A percentile compares a stretch with the other conserved stretches of the same genome.
Evolutionary conservation across 1,139 yeast genomes (phyloP).

Genomic region (Suhomyces wounanorum): DNA sequence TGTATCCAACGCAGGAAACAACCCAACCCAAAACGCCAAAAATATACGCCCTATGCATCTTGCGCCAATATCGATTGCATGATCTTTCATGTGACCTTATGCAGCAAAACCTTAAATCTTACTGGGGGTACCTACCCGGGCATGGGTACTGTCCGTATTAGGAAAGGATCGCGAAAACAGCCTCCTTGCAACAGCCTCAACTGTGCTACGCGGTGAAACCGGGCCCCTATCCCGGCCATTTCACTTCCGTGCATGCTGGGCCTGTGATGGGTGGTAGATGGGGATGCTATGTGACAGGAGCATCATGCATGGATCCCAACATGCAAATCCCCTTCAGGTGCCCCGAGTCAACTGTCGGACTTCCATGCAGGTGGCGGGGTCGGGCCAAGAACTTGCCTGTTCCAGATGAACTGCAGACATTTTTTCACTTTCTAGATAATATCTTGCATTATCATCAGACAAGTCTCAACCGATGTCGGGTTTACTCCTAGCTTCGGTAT

Average conservation of each 20-base stretch:
- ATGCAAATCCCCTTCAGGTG: not conserved
- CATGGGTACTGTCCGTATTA: not conserved
- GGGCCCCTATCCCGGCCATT: too few relatives aligned
- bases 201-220: not conserved
- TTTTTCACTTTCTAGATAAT: not conserved
- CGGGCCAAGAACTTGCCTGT: slow-evolving; percentile 1
- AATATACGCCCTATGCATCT: not conserved
- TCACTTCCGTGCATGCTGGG: too few relatives aligned
- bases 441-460: slow-evolving; percentile 6
- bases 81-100: not conserved
- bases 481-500: not conserved
- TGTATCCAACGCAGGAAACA: not conserved
- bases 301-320: not conserved
- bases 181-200: not conserved
- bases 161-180: not conserved
- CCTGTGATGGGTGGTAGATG: not conserved
- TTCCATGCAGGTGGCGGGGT: not conserved
- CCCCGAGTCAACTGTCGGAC: not conserved
- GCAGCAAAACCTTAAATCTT: not conserved
- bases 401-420: not conserved
- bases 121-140: not conserved
- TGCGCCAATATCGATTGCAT: not conserved
- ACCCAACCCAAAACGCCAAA: not conserved
- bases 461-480: not conserved
- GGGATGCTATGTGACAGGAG: not conserved